Percentiles rank a stretch among this genome's conserved stretches.
Evolutionary conservation across 495 filamentous ascomycete genomes (phyloP).

Genomic region (Xylaria longipes): DNA sequence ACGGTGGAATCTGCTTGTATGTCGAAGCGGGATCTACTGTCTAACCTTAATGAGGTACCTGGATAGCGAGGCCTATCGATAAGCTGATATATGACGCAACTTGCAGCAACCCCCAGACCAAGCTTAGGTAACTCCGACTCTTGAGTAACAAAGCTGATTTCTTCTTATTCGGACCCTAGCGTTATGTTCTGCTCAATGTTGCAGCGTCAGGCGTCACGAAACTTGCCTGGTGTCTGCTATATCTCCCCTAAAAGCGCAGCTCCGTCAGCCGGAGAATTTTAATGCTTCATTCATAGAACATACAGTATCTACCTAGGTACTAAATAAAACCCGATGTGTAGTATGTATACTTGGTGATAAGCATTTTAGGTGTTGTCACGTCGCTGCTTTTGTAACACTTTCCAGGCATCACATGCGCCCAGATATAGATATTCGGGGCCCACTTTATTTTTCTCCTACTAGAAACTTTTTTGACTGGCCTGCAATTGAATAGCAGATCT

Average conservation of each 20-base stretch:
- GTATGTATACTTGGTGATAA: no score
- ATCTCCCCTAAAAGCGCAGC: not conserved
- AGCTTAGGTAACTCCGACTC: not conserved
- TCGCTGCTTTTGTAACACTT: not conserved
- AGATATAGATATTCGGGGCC: not conserved
- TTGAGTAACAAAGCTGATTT: not conserved
- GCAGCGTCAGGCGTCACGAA: not conserved
- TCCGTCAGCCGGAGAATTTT: not conserved
- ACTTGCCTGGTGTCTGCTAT: not conserved
- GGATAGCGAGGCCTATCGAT: no score
- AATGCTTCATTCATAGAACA: not conserved
- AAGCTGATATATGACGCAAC: no score
- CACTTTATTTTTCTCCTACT: conserved; percentile 13
- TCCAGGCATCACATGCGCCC: not conserved
- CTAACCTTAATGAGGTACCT: no score
- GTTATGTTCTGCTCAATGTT: not conserved
- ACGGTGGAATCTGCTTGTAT: not conserved
- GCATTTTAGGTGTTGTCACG: not conserved
- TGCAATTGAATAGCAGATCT: not conserved
- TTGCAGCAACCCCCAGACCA: no score
- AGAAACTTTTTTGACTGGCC: conserved; percentile 18
- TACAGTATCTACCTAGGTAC: no score
- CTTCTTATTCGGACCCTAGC: no score
- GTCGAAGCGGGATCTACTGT: no score
- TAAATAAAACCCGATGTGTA: no score